Base-by-base conservation (phyloP, 2,329 filamentous ascomycete species). In the Bipolaris bicolor region DNA sequence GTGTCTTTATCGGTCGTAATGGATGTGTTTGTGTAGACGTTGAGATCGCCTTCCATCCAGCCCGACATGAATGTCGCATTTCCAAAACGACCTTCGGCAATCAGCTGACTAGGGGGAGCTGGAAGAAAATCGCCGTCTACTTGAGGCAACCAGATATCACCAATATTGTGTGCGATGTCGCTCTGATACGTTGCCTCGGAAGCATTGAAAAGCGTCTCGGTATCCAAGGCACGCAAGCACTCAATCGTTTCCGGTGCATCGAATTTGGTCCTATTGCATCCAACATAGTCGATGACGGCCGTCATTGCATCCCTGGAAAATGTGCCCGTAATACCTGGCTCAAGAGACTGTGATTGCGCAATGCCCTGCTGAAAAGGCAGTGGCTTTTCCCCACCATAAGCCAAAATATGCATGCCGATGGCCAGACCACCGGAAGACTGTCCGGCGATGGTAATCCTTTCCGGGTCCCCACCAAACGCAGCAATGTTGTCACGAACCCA, bases 111-210 rank as follows among this genome's bases (percentile, higher is more conserved):
- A 1, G 81, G 78, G 5, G 80, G 66, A 1, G 71, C 76, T 24
- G 80, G 80, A n/a, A 84, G 68, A 62, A 82, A 82, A 61, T 83
- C 80, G 13, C 77, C 78, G 56, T 84, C 82, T 0, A 83, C 79
- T 0, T 72, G 76, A 0, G 83, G 83, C 0, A 83, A 37, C 79
- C 81, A 85, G 48, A 82, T 78, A 52, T 84, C 82, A 11, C 83
- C 82, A 49, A 75, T 65, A 40, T 76, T 77, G 37, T 72, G 66
- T 2, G 50, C 58, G 15, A 77, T 73, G 47, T 78, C 80, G 5
- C 61, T 65, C 7, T 58, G 41, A 51, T 82, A 79, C 0, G 80
- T 82, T 0, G 71, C 64, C n/a, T 80, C 62, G 0, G 81, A 78
- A 0, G 80, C 77, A 40, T 79, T 72, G 15, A 83, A 71, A 5